These are phyloP conservation scores for Aspergillus ruber DNA, from an alignment of 2,329 filamentous ascomycete species.

Conservation along the genomic window DNA sequence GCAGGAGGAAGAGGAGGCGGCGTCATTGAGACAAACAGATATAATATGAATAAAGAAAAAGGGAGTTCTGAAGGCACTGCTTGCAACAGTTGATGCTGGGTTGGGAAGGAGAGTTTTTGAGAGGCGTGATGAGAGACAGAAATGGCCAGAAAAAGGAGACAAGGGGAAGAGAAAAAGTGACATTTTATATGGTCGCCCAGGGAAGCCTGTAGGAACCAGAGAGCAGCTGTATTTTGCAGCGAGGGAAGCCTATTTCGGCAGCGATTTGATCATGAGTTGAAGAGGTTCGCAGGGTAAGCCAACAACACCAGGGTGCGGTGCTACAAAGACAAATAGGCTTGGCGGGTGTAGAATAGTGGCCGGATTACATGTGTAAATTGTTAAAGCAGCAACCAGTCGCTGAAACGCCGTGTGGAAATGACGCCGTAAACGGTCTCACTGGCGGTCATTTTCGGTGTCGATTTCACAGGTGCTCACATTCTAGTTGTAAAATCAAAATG, in stretches of 20 bases:
- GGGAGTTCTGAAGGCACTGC: background rate
- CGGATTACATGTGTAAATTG: background rate
- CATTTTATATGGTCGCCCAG: background rate
- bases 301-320: no score
- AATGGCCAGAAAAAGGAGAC: background rate
- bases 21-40: background rate
- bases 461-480: no score
- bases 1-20: no score
- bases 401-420: no score
- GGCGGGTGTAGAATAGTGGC: constrained; percentile 13
- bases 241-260: no score
- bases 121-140: background rate
- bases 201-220: no score
- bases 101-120: background rate
- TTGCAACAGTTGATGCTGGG: background rate
- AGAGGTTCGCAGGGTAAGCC: background rate
- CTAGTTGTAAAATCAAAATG: no score
- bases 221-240: no score
- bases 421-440: no score
- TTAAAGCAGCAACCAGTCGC: background rate
- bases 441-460: no score
- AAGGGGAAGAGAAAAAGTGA: background rate
- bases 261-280: background rate
- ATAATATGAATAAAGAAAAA: background rate
- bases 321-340: constrained; percentile 1